Evolutionary conservation across 148 eudicot species (phyloP), one percentile per base, ranked within the genome.

Genomic region (Suaeda aralocaspica): DNA sequence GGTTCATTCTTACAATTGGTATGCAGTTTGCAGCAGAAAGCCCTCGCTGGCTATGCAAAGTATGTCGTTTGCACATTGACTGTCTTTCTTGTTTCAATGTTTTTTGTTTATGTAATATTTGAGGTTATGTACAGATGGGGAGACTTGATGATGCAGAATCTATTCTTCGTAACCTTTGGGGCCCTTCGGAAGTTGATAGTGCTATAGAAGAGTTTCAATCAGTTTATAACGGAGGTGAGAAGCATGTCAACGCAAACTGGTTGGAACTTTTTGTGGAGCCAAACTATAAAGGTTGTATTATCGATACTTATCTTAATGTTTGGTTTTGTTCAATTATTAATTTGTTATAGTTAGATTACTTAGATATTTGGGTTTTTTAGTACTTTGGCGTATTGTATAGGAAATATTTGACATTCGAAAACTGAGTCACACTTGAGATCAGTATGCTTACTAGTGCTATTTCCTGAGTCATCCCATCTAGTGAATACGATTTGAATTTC

Each of bases 11-110:
- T 68, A 70, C 77, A 26, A 59, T 79, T 26, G 96, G 96, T 9
- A 86, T 88, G 91, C 91, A 87, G 70, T 87, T 89, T 78, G 86
- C 91, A 52, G 92, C 80, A 59, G 96, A 90, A 19, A 90, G 96
- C 71, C 92, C 96, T 41, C 86, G 92, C 26, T 90, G 96, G 96
- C 80, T 90, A 64, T 88, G 89, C 71, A 86, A 88, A 77, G 96
- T 90, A 88, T 59, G 58, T 80, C 64, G 44, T 66, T 67, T 21
- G 42, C 26, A 29, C 30, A 16, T 18, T 22, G 28, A 57, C 61
- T 52, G 30, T 25, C 56, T 42, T 36, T 63, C 31, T 15, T 21
- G 46, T 46, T 25, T 64, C 19, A 63, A 4, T 1, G 62, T 13
- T 34, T 8, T 2, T 21, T 44, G 36, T 56, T 55, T 30, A 69